Percentiles rank a stretch among this genome's conserved stretches.
Conservation (phyloP, 148 eudicot species). For the Diospyros kaki region DNA sequence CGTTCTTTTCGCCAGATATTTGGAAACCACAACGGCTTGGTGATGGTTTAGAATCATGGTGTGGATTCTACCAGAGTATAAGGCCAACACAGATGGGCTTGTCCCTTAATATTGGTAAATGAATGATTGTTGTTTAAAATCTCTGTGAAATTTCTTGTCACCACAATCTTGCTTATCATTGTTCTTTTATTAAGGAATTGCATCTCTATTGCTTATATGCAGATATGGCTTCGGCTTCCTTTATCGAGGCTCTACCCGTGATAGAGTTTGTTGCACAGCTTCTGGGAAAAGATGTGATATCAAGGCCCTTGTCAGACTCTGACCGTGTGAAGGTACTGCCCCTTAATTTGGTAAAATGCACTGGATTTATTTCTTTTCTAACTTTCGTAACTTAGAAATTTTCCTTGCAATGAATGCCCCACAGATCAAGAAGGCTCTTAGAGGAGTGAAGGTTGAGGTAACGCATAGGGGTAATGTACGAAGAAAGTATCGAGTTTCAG, state of each 20-base stretch:
- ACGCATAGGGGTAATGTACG: constrained; percentile 61
- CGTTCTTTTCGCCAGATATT: constrained; percentile 58
- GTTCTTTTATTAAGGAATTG: not conserved
- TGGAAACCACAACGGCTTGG: constrained; percentile 60
- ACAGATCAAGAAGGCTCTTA: constrained; percentile 64
- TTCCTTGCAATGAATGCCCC: not conserved
- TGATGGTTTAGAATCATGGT: constrained; percentile 70
- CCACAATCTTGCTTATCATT: not conserved
- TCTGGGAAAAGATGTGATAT: constrained; percentile 58
- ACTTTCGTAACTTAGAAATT: not conserved
- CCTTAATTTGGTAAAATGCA: constrained; percentile 1
- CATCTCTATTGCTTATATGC: constrained; percentile 1
- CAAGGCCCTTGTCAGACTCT: constrained; percentile 57
- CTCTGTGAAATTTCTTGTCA: not conserved
- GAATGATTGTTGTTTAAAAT: not conserved
- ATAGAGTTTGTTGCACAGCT: constrained; percentile 62
- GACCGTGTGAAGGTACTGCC: constrained; percentile 61
- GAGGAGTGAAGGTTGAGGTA: constrained; percentile 78
- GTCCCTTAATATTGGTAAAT: constrained; percentile 61
- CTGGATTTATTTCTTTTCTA: not conserved
- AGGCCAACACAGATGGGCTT: constrained; percentile 80
- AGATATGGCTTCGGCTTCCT: constrained; percentile 75
- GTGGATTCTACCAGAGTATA: constrained; percentile 75
- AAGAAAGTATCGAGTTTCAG: constrained; percentile 71
- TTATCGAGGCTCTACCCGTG: constrained; percentile 66